A percentile compares a stretch with the other conserved stretches of the same genome.
Conservation (phyloP, 2,329 filamentous ascomycete species). For the Alternaria sp. region DNA sequence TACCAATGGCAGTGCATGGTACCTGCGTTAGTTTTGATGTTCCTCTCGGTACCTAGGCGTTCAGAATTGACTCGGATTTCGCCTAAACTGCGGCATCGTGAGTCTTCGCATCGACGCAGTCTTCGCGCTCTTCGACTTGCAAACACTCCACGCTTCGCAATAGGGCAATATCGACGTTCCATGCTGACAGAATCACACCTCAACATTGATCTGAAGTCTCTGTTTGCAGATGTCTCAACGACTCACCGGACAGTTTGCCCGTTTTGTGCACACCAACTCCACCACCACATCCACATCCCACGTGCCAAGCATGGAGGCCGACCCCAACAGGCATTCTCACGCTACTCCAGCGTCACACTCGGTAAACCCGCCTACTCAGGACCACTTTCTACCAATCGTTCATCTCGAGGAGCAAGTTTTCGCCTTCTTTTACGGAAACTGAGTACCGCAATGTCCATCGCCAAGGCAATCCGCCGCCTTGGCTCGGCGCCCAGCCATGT, state of each 20-base stretch:
- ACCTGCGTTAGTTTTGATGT: constrained; percentile 9
- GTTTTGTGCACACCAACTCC: constrained; percentile 2
- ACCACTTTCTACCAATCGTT: constrained; percentile 7
- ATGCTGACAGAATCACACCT: background rate
- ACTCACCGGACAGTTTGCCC: background rate
- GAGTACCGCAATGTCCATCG: constrained; percentile 36
- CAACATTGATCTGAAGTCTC: background rate
- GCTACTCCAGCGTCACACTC: constrained; percentile 7
- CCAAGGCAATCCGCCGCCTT: constrained; percentile 34
- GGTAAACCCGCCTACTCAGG: background rate
- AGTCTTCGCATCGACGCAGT: too few species aligned
- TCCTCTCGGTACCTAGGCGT: background rate
- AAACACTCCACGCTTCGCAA: background rate
- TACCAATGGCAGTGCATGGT: background rate
- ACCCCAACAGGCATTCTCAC: constrained; percentile 9
- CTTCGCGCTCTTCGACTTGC: background rate
- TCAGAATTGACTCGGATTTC: background rate
- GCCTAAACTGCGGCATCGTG: background rate
- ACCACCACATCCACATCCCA: constrained; percentile 4
- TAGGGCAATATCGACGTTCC: too few species aligned
- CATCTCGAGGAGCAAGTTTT: constrained; percentile 10
- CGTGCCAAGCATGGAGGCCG: constrained; percentile 1
- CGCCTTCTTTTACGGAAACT: constrained; percentile 14
- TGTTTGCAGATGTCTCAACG: background rate
- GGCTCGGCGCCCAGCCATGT: constrained; percentile 23